Evolutionary conservation across 768 basidiomycete genomes (phyloP).

Genomic region (Heimioporus sp.): DNA sequence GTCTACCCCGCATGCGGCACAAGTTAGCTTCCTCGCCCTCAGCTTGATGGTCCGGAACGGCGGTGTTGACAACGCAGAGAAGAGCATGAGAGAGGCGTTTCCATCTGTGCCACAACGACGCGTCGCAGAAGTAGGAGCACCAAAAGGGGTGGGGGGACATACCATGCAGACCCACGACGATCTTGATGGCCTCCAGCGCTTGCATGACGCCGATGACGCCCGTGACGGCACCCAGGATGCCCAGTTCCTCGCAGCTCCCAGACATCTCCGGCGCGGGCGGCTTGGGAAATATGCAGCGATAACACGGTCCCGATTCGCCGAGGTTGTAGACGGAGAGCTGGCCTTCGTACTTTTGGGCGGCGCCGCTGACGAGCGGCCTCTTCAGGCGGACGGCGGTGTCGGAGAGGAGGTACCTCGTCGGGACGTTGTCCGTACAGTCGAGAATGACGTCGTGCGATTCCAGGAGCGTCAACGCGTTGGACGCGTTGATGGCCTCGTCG

Average conservation of each 20-base stretch:
- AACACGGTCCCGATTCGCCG: slow-evolving; percentile 76
- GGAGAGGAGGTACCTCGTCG: slow-evolving; percentile 90
- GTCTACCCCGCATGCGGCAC: slow-evolving; percentile 70
- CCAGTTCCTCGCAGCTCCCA: slow-evolving; percentile 85
- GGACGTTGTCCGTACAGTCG: slow-evolving; percentile 93
- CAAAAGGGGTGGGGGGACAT: slow-evolving; percentile 12
- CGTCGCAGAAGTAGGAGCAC: background rate
- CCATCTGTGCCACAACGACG: slow-evolving; percentile 41
- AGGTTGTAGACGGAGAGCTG: slow-evolving; percentile 79
- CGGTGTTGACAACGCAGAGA: slow-evolving; percentile 64
- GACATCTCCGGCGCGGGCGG: slow-evolving; percentile 62
- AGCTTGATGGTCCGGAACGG: slow-evolving; percentile 84
- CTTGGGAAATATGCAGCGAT: slow-evolving; percentile 88
- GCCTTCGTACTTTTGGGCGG: slow-evolving; percentile 83
- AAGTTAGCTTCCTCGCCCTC: slow-evolving; percentile 66
- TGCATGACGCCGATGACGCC: slow-evolving; percentile 89
- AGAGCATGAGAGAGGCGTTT: slow-evolving; percentile 66
- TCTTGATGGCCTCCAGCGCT: slow-evolving; percentile 84
- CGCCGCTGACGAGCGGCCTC: slow-evolving; percentile 90
- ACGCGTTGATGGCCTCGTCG: slow-evolving; percentile 48
- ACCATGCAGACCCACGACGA: slow-evolving; percentile 70
- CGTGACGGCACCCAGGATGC: slow-evolving; percentile 85
- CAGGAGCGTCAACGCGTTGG: slow-evolving; percentile 65
- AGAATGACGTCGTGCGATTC: slow-evolving; percentile 70
- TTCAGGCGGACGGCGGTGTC: slow-evolving; percentile 73